Percentiles rank a stretch among this genome's conserved stretches.
These are phyloP conservation scores for Lathyrus oleraceus DNA, from an alignment of 306 rosid genomes.

Conservation along the genomic window DNA sequence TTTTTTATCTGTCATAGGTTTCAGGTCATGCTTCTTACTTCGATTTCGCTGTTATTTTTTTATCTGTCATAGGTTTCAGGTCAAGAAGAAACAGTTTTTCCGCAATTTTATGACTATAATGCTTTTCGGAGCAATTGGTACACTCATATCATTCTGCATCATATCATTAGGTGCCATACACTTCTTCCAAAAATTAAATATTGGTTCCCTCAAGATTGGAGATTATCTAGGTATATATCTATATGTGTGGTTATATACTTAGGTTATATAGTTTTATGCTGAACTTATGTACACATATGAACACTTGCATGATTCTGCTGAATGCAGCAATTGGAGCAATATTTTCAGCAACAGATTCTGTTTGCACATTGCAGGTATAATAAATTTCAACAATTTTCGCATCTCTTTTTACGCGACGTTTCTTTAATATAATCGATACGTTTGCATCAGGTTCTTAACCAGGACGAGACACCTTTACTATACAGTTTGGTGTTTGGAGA, in stretches of 20 bases:
- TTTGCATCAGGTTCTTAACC: slow-evolving; percentile 79
- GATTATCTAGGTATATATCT: slow-evolving; percentile 77
- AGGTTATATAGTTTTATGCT: slow-evolving; percentile 12
- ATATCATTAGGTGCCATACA: slow-evolving; percentile 89
- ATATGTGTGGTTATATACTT: background rate
- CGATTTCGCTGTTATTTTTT: slow-evolving; percentile 25
- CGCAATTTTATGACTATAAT: slow-evolving; percentile 87
- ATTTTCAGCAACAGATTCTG: slow-evolving; percentile 95
- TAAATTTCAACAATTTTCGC: background rate
- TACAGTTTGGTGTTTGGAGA: slow-evolving; percentile 96
- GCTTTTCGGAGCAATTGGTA: slow-evolving; percentile 91
- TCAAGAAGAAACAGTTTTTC: slow-evolving; percentile 95
- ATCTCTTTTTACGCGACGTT: background rate
- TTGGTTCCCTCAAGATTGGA: slow-evolving; percentile 83
- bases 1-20: slow-evolving; percentile 58
- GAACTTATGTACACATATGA: background rate
- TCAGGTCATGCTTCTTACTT: slow-evolving; percentile 58
- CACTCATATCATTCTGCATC: slow-evolving; percentile 84
- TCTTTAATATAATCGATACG: background rate
- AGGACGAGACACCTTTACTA: slow-evolving; percentile 77
- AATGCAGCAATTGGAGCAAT: slow-evolving; percentile 91
- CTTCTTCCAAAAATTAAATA: slow-evolving; percentile 73
- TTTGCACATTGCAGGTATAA: slow-evolving; percentile 89
- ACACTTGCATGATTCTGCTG: slow-evolving; percentile 27
- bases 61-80: slow-evolving; percentile 72